A percentile compares a stretch with the other conserved stretches of the same genome.
Conservation (phyloP, 2,329 filamentous ascomycete species). For the Xylaria sp. region DNA sequence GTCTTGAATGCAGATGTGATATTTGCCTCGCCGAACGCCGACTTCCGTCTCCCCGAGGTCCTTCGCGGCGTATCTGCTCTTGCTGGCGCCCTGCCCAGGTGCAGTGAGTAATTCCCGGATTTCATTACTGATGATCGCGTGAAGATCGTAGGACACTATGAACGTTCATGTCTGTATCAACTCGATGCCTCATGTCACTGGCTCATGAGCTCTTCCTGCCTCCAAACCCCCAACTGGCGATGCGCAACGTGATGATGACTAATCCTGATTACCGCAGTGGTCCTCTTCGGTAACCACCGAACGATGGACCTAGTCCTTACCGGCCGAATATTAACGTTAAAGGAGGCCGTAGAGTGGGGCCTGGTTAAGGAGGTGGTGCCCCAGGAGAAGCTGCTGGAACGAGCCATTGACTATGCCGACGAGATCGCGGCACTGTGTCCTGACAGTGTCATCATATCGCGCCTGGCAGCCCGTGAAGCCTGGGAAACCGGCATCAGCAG, state of each 20-base stretch:
- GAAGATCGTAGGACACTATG: too few relatives aligned
- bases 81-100: background rate
- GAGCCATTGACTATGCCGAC: background rate
- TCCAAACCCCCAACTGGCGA: background rate
- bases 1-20: background rate
- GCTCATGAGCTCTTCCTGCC: too few relatives aligned
- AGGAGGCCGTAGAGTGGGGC: background rate
- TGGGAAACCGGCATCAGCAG: constrained; percentile 26
- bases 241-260: background rate
- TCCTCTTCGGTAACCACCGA: background rate
- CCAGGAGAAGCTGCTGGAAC: background rate
- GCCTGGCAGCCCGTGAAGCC: constrained; percentile 23
- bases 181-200: too few relatives aligned
- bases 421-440: background rate
- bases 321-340: background rate
- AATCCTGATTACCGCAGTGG: background rate
- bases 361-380: background rate
- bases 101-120: background rate
- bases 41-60: background rate
- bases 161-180: too few relatives aligned
- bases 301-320: background rate
- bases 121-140: background rate
- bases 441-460: constrained; percentile 22
- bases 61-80: background rate
- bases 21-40: background rate